phyloP scores from a whole-genome alignment of 495 filamentous ascomycete genomes.

The Hypoxylon rickii region DNA sequence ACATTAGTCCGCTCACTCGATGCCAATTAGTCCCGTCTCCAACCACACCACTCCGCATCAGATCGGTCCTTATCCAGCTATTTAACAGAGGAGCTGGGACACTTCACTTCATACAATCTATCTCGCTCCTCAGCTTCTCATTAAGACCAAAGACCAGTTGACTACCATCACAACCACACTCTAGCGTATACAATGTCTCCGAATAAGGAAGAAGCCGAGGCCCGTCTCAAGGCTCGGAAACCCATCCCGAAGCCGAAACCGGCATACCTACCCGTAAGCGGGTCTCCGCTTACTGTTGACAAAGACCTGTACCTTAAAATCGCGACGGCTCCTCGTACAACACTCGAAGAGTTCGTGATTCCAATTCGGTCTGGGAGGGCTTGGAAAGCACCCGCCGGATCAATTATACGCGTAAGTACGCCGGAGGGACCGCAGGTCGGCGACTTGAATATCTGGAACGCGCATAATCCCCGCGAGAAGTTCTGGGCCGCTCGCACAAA shows the following conservation, averaged over 20 bases:
- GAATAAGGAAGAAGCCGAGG: constrained; percentile 32
- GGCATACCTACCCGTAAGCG: constrained; percentile 52
- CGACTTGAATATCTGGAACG: constrained; percentile 81
- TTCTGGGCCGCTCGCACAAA: constrained; percentile 81
- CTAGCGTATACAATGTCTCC: constrained; percentile 19
- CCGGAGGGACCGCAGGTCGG: constrained; percentile 78
- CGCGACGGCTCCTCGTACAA: constrained; percentile 38
- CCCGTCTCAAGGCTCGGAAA: constrained; percentile 36
- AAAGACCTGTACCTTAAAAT: constrained; percentile 46
- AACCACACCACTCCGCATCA: too few relatives aligned
- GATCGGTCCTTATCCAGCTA: too few relatives aligned
- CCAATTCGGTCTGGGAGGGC: constrained; percentile 65
- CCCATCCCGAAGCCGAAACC: constrained; percentile 49
- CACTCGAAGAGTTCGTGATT: constrained; percentile 49
- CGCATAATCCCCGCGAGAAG: constrained; percentile 72
- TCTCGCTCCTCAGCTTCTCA: too few relatives aligned
- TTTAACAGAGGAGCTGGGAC: too few relatives aligned
- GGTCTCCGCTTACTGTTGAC: constrained; percentile 51
- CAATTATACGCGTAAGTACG: constrained; percentile 71
- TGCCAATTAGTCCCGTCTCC: too few relatives aligned
- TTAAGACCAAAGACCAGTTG: too few relatives aligned
- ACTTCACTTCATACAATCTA: too few relatives aligned
- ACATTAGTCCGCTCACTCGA: too few relatives aligned
- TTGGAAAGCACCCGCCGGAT: constrained; percentile 65
- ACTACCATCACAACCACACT: too few relatives aligned